These are phyloP conservation scores for Aspergillus sclerotioniger DNA, from an alignment of 495 filamentous ascomycete species.

Conservation along the genomic window DNA sequence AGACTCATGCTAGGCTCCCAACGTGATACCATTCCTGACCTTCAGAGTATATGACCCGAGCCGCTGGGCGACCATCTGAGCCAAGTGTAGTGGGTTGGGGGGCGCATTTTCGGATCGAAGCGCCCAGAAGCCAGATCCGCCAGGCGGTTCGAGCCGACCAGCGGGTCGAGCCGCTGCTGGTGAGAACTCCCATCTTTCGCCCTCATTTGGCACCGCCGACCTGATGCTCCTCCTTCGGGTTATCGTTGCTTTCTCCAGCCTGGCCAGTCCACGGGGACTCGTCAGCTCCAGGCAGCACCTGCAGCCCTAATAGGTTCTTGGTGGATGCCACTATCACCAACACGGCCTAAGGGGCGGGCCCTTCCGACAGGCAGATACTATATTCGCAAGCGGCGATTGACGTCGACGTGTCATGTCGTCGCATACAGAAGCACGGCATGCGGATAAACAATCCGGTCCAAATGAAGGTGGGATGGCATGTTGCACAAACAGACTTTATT, in stretches of 20 bases:
- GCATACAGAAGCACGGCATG: not conserved
- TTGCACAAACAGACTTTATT: not conserved
- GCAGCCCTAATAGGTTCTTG: not conserved
- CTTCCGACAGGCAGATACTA: not conserved
- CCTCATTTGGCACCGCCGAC: not conserved
- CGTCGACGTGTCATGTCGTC: not conserved
- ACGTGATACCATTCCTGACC: not conserved
- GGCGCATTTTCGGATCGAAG: constrained; percentile 2
- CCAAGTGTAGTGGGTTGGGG: not conserved
- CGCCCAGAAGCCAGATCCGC: not conserved
- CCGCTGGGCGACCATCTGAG: not conserved
- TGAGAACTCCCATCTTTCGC: not conserved
- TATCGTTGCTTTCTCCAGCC: not conserved
- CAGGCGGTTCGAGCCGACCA: constrained; percentile 3
- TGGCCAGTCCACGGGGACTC: not conserved
- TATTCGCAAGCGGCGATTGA: not conserved
- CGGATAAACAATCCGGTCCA: not conserved
- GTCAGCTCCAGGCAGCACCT: not conserved
- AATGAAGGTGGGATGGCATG: not conserved
- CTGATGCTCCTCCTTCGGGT: not conserved
- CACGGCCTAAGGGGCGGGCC: not conserved
- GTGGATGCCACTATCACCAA: not conserved
- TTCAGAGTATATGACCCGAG: not conserved
- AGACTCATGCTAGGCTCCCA: not conserved
- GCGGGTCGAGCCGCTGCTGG: constrained; percentile 6